Percentiles rank a stretch among this genome's conserved stretches.
Conservation (phyloP, 2,329 filamentous ascomycete species). For the Talaromyces sp. region DNA sequence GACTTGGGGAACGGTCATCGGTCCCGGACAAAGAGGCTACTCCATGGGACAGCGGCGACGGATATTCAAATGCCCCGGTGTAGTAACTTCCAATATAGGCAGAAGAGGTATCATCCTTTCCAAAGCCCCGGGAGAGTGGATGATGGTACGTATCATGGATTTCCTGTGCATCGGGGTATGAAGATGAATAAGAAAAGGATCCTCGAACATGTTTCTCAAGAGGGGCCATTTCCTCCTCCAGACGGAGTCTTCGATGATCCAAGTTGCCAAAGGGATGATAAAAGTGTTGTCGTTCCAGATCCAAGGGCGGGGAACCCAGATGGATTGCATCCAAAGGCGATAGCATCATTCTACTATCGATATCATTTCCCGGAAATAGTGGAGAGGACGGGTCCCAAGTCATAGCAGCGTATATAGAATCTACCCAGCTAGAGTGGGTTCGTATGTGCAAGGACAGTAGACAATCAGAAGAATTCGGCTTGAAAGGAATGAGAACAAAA, state of each 20-base stretch:
- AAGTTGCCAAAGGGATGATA: neutral
- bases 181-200: neutral
- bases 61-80: slow-evolving; percentile 2
- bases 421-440: neutral
- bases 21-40: slow-evolving; percentile 25
- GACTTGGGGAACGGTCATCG: slow-evolving; percentile 27
- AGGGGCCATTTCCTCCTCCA: slow-evolving; percentile 3
- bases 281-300: neutral
- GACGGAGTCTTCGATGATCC: slow-evolving; percentile 6
- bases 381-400: neutral
- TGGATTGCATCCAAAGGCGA: slow-evolving; percentile 1
- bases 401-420: neutral
- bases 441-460: neutral
- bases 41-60: slow-evolving; percentile 16
- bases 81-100: neutral
- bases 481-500: neutral
- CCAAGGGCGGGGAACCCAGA: neutral
- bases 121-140: slow-evolving; percentile 7
- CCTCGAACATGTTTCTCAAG: slow-evolving; percentile 4
- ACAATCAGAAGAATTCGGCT: neutral
- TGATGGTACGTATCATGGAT: slow-evolving; percentile 5
- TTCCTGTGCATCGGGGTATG: neutral
- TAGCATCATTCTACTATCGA: neutral
- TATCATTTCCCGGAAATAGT: neutral
- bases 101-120: neutral